Percentiles rank a stretch among this genome's conserved stretches.
These are phyloP conservation scores for Steccherinum ochraceum DNA, from an alignment of 768 basidiomycete genomes.

Conservation along the genomic window DNA sequence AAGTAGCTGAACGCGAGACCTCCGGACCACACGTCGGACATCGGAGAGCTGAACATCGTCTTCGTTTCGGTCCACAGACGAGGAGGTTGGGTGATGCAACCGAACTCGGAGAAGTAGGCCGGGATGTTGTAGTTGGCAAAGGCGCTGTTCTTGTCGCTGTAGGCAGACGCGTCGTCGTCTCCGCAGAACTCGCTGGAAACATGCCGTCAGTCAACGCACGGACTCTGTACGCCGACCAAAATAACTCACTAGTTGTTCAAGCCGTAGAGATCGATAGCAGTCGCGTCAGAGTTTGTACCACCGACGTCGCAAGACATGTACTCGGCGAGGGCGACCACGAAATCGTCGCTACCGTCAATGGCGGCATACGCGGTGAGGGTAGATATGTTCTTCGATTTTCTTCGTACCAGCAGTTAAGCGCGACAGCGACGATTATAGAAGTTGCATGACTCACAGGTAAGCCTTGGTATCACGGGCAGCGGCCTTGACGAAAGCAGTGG, in stretches of 20 bases:
- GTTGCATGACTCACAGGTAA: constrained; percentile 57
- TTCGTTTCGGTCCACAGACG: constrained; percentile 77
- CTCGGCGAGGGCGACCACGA: constrained; percentile 62
- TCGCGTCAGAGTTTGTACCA: constrained; percentile 42
- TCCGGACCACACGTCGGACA: constrained; percentile 81
- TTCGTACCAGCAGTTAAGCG: constrained; percentile 23
- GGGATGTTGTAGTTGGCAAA: constrained; percentile 67
- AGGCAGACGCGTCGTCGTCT: constrained; percentile 46
- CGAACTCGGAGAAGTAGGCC: constrained; percentile 89
- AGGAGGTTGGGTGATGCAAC: constrained; percentile 56
- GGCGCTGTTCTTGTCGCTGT: constrained; percentile 45
- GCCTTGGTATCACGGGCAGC: constrained; percentile 85
- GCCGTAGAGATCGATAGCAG: constrained; percentile 80
- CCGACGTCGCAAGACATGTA: constrained; percentile 75
- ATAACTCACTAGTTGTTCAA: constrained; percentile 80
- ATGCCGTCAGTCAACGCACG: too few relatives aligned
- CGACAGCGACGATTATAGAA: constrained; percentile 1
- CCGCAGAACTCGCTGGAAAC: constrained; percentile 79
- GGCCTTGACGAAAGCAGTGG: constrained; percentile 81
- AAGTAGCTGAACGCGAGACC: constrained; percentile 90
- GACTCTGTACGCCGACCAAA: too few relatives aligned
- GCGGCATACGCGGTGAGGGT: constrained; percentile 81
- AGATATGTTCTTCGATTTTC: constrained; percentile 55
- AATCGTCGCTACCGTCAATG: constrained; percentile 64
- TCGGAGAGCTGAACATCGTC: constrained; percentile 64